phyloP scores from a whole-genome alignment of 2,329 filamentous ascomycete genomes.

The Xylaria polymorpha region DNA sequence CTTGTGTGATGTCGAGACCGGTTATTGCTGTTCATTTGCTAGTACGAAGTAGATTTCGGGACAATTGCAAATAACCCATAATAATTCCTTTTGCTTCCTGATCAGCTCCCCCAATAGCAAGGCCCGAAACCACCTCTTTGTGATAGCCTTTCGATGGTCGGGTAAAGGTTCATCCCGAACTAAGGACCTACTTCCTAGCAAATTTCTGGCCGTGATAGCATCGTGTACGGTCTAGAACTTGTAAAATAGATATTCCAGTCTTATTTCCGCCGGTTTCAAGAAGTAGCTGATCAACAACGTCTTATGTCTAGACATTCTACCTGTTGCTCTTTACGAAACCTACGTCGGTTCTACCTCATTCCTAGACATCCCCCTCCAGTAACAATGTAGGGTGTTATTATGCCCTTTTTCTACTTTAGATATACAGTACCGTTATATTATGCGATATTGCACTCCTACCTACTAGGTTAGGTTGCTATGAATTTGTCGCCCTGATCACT shows the following conservation, averaged over 20 bases:
- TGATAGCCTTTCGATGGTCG: background rate
- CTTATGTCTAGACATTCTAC: background rate
- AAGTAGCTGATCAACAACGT: background rate
- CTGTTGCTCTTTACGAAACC: background rate
- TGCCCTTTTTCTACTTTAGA: background rate
- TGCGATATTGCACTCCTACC: background rate
- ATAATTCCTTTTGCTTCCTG: background rate
- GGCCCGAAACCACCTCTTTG: background rate
- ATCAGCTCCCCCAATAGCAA: background rate
- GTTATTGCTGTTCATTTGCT: background rate
- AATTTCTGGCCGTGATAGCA: background rate
- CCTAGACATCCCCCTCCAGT: background rate
- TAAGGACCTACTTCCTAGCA: background rate
- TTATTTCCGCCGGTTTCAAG: background rate
- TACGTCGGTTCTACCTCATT: background rate
- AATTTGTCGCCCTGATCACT: background rate
- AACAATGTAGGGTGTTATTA: background rate
- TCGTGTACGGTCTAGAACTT: background rate
- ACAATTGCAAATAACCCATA: background rate
- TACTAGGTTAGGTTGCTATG: too few relatives aligned
- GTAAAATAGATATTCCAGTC: background rate
- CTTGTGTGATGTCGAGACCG: background rate
- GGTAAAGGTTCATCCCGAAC: background rate
- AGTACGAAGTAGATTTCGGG: background rate
- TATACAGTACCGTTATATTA: background rate